Evolutionary conservation across 495 filamentous ascomycete genomes (phyloP).

Genomic region (Saxispiralis lemnorum): DNA sequence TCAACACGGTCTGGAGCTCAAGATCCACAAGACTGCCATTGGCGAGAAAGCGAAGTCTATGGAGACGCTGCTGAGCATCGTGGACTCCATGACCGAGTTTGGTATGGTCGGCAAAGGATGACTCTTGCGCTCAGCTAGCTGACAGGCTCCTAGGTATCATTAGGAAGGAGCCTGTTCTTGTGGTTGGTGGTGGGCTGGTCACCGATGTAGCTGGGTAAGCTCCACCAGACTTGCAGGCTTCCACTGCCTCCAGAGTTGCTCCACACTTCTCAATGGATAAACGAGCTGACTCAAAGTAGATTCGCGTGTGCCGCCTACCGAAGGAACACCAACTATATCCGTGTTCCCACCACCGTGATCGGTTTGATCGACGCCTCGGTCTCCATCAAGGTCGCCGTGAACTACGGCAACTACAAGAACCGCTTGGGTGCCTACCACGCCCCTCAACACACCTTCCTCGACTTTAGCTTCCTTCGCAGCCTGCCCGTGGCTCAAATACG

Average conservation of each 20-base stretch:
- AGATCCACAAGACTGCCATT: slow-evolving; percentile 45
- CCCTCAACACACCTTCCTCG: slow-evolving; percentile 46
- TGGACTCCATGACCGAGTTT: slow-evolving; percentile 46
- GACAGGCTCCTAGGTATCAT: neutral
- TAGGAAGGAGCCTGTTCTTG: slow-evolving; percentile 40
- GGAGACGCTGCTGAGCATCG: slow-evolving; percentile 40
- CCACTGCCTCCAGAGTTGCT: slow-evolving; percentile 17
- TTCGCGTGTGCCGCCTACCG: slow-evolving; percentile 35
- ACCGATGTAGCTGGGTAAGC: slow-evolving; percentile 47
- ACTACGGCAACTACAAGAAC: slow-evolving; percentile 50
- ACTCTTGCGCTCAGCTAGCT: no score
- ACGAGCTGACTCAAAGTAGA: slow-evolving; percentile 22
- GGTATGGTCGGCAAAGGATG: slow-evolving; percentile 46
- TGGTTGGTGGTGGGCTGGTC: slow-evolving; percentile 45
- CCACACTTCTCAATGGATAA: neutral
- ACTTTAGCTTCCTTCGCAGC: slow-evolving; percentile 45
- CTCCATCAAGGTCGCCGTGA: slow-evolving; percentile 48
- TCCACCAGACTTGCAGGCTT: slow-evolving; percentile 25
- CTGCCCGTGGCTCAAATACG: slow-evolving; percentile 41
- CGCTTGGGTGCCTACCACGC: slow-evolving; percentile 49
- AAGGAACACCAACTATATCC: slow-evolving; percentile 27
- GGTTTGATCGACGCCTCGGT: slow-evolving; percentile 50
- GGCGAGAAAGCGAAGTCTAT: slow-evolving; percentile 49
- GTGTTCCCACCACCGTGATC: slow-evolving; percentile 47
- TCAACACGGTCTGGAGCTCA: slow-evolving; percentile 33